Evolutionary conservation across 2,329 filamentous ascomycete species (phyloP).

Genomic region (Claviceps digitariae): DNA sequence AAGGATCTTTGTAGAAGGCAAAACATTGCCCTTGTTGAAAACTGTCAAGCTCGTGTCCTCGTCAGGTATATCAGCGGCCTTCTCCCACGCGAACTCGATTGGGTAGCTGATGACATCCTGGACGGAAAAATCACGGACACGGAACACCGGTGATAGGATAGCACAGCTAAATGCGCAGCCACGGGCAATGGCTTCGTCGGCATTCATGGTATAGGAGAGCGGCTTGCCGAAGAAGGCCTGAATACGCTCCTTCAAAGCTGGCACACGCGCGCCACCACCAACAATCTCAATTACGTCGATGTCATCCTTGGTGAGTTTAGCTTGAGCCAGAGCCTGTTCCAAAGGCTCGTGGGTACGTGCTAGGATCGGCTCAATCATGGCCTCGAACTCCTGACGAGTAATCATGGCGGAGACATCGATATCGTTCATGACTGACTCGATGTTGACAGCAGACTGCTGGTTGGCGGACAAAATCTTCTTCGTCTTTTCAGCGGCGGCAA

Average conservation of each 20-base stretch:
- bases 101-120: constrained; percentile 98
- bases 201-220: constrained; percentile 93
- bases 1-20: constrained; percentile 97
- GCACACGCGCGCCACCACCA: constrained; percentile 88
- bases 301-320: constrained; percentile 79
- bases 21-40: constrained; percentile 92
- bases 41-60: constrained; percentile 96
- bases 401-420: constrained; percentile 80
- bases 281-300: constrained; percentile 91
- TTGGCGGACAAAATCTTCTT: constrained; percentile 99
- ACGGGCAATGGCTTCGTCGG: constrained; percentile 91
- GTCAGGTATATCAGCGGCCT: constrained; percentile 93
- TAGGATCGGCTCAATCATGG: constrained; percentile 74
- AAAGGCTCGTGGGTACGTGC: constrained; percentile 59
- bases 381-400: constrained; percentile 88
- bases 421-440: constrained; percentile 98
- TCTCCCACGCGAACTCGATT: constrained; percentile 98
- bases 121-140: constrained; percentile 92
- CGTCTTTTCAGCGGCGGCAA: constrained; percentile 84
- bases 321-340: constrained; percentile 87
- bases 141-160: constrained; percentile 93
- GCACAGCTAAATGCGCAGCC: constrained; percentile 96
- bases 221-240: constrained; percentile 83
- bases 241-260: constrained; percentile 80
- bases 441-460: constrained; percentile 81